Conservation (phyloP, 2,329 filamentous ascomycete genomes). For the Trichophyton simii region DNA sequence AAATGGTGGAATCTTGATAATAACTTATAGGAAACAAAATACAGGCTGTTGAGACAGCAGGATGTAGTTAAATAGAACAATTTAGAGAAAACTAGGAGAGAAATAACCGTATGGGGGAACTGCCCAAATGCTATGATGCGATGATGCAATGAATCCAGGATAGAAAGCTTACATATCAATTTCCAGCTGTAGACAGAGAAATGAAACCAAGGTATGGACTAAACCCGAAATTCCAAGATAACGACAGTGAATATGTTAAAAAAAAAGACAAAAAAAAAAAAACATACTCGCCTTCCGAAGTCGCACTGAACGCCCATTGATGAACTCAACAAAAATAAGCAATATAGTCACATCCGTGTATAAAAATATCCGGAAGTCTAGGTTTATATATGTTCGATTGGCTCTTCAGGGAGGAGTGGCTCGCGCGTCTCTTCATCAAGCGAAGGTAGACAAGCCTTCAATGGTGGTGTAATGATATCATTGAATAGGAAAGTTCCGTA, state of each 20-base stretch:
- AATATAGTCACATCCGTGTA: neutral
- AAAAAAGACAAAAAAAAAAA: neutral
- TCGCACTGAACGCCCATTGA: neutral
- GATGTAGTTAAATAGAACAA: neutral
- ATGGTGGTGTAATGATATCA: constrained; percentile 73
- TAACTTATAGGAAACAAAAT: too few relatives aligned
- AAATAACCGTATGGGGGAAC: neutral
- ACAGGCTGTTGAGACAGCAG: neutral
- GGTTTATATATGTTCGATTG: constrained; percentile 55
- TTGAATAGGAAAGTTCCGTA: constrained; percentile 98
- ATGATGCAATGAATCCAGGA: neutral
- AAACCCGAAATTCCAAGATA: neutral
- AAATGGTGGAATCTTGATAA: too few relatives aligned
- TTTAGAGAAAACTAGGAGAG: neutral
- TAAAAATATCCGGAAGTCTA: neutral
- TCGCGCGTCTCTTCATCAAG: constrained; percentile 16
- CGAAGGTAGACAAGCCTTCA: constrained; percentile 52
- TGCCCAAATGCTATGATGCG: neutral
- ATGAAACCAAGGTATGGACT: neutral
- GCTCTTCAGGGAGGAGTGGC: constrained; percentile 62
- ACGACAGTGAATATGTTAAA: neutral
- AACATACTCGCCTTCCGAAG: too few relatives aligned
- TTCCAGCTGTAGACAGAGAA: neutral
- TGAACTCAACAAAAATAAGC: neutral
- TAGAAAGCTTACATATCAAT: neutral